phyloP scores from a whole-genome alignment of 140 eudicot genomes.

The Cichorium intybus region DNA sequence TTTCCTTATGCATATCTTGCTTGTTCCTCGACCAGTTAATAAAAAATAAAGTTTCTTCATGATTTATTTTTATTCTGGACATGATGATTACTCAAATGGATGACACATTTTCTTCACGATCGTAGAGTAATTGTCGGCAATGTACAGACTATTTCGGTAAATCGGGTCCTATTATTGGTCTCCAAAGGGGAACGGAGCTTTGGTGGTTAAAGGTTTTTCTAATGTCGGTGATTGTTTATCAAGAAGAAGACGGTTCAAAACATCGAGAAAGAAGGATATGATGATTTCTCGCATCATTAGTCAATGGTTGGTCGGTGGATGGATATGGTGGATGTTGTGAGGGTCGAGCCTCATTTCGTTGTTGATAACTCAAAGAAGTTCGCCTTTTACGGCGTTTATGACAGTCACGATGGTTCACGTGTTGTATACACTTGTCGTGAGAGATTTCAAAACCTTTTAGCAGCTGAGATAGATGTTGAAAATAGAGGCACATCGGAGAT shows the following conservation, averaged over 20 bases:
- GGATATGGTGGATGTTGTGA: constrained; percentile 81
- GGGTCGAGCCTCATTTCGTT: constrained; percentile 51
- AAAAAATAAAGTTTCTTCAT: too few species aligned
- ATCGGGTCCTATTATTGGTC: constrained; percentile 2
- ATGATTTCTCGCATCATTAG: constrained; percentile 13
- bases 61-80: neutral
- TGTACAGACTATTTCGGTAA: neutral
- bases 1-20: too few species aligned
- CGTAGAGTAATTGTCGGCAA: constrained; percentile 18
- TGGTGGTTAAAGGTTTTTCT: constrained; percentile 26
- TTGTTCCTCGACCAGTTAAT: too few species aligned
- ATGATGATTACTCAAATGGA: constrained; percentile 29
- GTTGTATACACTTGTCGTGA: constrained; percentile 70
- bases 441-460: constrained; percentile 42
- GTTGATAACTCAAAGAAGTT: constrained; percentile 12
- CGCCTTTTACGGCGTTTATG: constrained; percentile 74
- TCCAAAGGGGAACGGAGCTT: too few species aligned
- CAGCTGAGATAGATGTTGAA: constrained; percentile 23
- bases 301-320: constrained; percentile 79
- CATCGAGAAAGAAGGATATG: neutral
- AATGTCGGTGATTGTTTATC: neutral
- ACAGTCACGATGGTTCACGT: constrained; percentile 77
- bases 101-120: constrained; percentile 3
- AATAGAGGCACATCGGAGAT: constrained; percentile 2
- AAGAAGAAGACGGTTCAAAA: neutral